Percentiles rank a stretch among this genome's conserved stretches.
These are phyloP conservation scores for Paramecium tetraurelia DNA, from an alignment of 73 alveolate species.

Conservation along the genomic window DNA sequence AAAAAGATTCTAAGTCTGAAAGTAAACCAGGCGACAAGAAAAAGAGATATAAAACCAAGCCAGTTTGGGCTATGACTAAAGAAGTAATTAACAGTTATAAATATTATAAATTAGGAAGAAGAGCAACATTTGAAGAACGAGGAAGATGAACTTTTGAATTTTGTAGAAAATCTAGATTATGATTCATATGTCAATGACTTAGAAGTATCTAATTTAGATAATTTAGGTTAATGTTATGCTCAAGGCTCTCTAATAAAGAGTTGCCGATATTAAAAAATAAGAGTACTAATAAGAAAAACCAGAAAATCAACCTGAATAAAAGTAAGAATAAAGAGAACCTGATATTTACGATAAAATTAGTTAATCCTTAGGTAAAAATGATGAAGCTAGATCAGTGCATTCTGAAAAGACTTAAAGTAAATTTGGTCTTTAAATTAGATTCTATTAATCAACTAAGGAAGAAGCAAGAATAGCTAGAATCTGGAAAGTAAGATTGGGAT, in stretches of 20 bases:
- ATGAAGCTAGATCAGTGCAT: constrained; percentile 52
- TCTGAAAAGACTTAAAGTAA: constrained; percentile 58
- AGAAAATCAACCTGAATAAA: constrained; percentile 61
- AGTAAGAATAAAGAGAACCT: background rate
- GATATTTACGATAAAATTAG: constrained; percentile 56
- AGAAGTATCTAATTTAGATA: constrained; percentile 66
- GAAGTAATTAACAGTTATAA: constrained; percentile 30
- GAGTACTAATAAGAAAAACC: constrained; percentile 75
- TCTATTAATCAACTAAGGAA: constrained; percentile 52
- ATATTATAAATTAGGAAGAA: constrained; percentile 38
- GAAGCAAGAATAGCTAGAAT: constrained; percentile 46
- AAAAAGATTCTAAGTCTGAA: background rate
- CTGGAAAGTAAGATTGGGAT: constrained; percentile 72
- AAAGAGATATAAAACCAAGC: constrained; percentile 65
- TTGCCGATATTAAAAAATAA: constrained; percentile 77
- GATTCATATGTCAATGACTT: constrained; percentile 86
- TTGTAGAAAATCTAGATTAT: constrained; percentile 86
- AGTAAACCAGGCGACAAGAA: constrained; percentile 5
- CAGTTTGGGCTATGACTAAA: constrained; percentile 88
- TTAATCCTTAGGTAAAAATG: constrained; percentile 17
- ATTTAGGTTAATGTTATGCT: constrained; percentile 66
- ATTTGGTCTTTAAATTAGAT: constrained; percentile 33
- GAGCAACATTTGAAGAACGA: constrained; percentile 78
- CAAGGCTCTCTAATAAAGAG: constrained; percentile 81
- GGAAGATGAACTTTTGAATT: constrained; percentile 79